Conservation (phyloP, 1,284 basidiomycete genomes). For the Neonothopanus nambi region DNA sequence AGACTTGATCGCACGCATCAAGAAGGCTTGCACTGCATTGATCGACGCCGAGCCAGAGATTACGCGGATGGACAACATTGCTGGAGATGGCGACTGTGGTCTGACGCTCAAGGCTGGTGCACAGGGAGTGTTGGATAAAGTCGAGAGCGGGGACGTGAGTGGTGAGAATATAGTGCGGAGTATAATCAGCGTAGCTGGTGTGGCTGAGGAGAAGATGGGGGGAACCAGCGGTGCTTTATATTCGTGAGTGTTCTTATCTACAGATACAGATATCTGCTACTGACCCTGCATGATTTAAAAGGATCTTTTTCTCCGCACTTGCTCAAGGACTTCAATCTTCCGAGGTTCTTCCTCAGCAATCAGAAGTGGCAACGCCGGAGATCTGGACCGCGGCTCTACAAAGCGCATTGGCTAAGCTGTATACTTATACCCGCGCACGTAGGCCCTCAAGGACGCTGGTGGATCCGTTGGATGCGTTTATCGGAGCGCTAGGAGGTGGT, state of each 20-base stretch:
- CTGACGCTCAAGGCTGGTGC: conserved; percentile 68
- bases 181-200: conserved; percentile 60
- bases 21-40: conserved; percentile 65
- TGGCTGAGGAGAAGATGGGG: conserved; percentile 87
- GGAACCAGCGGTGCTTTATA: conserved; percentile 92
- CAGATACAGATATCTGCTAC: neutral
- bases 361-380: conserved; percentile 38
- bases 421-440: conserved; percentile 87
- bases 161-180: conserved; percentile 62
- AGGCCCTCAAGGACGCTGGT: conserved; percentile 89
- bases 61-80: conserved; percentile 71
- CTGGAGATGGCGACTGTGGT: conserved; percentile 69
- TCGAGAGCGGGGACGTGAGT: conserved; percentile 50
- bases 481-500: conserved; percentile 41
- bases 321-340: conserved; percentile 69
- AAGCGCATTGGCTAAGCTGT: conserved; percentile 71
- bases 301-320: conserved; percentile 86
- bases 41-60: conserved; percentile 85
- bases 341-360: conserved; percentile 26
- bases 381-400: conserved; percentile 66
- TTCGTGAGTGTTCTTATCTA: conserved; percentile 53
- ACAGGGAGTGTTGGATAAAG: conserved; percentile 50
- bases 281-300: conserved; percentile 28
- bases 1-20: conserved; percentile 50
- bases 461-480: conserved; percentile 88